Base-by-base conservation (phyloP, 768 basidiomycete species). In the Leccinum longicurvipes region DNA sequence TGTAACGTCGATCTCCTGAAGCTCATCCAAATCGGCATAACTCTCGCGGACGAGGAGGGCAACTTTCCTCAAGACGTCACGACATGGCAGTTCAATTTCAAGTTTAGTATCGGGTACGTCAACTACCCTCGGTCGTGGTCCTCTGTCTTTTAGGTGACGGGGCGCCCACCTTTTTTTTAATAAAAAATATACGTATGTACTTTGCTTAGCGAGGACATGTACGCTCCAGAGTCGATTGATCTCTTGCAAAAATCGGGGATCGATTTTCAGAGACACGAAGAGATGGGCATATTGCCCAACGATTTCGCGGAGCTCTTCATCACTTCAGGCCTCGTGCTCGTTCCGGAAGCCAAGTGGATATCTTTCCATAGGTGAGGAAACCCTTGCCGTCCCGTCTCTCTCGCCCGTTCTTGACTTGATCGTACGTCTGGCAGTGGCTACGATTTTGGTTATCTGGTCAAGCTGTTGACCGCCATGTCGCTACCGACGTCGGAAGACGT, bases 31-130 rank as follows among this genome's bases (percentile, higher is more conserved):
- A 85, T 98, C 58, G 97, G 97, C 6, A 82, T 99, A 61, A 97
- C 97, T 6, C 77, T 99, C 27, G 88, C 91, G 39, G 93, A 98
- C 71, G 93, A 95, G 70, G 84, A 97, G 29, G 97, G 97, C 5
- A 88, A 94, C 67, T 85, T 87, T 55, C 93, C 95, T 11, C 85
- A 85, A 63, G 95, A 96, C 51, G 83, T 87, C 32, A 89, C 90
- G 28, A 97, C 95, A 51, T 99, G 97, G 97, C 97, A 99, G 73
- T 99, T 99, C 77, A 99, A 99, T 73, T 98, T 99, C 77, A 83
- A 82, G 67, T 99, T 98, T 73, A 91, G 83, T 72, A 75, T 94
- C 59, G 82, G 82, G 96, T 94, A 67, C 62, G 87, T 77, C 31
- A 19, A 9, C 4, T 29, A n/a, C 44, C 10, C 19, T n/a, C 39